Base-by-base conservation (phyloP, 2,329 filamentous ascomycete genomes). In the Boeremia exigua region DNA sequence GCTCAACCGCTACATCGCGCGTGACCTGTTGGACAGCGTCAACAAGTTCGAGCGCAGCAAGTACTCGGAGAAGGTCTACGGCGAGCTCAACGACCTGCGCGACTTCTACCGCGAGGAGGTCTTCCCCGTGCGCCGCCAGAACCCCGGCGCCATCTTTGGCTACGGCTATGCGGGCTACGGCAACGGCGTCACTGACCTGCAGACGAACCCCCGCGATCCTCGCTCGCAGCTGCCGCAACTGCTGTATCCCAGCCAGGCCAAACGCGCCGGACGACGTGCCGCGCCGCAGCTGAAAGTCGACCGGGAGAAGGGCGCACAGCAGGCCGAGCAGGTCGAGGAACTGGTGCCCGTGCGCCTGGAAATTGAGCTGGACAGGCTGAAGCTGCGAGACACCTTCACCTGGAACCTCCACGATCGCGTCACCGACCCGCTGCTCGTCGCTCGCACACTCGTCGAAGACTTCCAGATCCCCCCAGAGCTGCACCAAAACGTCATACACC, bases 351-450 rank as follows among this genome's bases (percentile, higher is more conserved):
- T 99, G 62, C 86, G 95, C 43, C 79, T 99, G 50, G 95, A 99
- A 68, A 91, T 98, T 45, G 95, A 99, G 70, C 90, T 91, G 84
- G 94, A 98, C 64, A 96, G 96, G 79, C 86, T 98, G 67, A 95
- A 95, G 77, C 82, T 99, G 58, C 90, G 95, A 74, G 95, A 99
- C 76, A 98, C 95, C 0, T 97, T 99, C 66, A 98, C 95, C 3
- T 99, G 94, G 93, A 99, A 99, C 75, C 82, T 98, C 32, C 91
- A 97, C 78, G 95, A 99, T 74, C 88, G 93, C 55, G 84, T 95
- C 11, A 85, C 96, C 3, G 83, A 86, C 19, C 86, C 88, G 17
- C 89, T 96, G 54, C 76, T 95, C 10, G 98, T 98, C 74, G 91
- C 93, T 1, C 87, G 91, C 55, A 92, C 95, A 73, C 82, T 99